These are phyloP conservation scores for Esteya vermicola DNA, from an alignment of 2,329 filamentous ascomycete species.

Conservation along the genomic window DNA sequence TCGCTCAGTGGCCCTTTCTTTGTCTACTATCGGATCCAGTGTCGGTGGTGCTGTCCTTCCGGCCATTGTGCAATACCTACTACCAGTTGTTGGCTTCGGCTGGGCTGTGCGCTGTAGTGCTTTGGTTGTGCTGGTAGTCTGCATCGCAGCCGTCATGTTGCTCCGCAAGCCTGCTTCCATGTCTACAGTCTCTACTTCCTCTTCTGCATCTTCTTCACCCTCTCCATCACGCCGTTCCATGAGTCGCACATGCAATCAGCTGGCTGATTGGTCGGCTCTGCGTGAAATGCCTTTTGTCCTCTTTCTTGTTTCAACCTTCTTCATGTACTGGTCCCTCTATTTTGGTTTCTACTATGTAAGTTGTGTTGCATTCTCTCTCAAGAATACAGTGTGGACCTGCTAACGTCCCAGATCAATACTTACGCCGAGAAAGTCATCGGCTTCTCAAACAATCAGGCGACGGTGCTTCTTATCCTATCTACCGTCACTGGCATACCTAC, in stretches of 20 bases:
- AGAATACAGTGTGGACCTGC: no score
- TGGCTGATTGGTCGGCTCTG: conserved; percentile 36
- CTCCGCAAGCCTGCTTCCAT: conserved; percentile 17
- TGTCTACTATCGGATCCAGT: conserved; percentile 45
- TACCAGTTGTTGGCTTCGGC: conserved; percentile 47
- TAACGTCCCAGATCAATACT: conserved; percentile 14
- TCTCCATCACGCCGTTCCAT: no score
- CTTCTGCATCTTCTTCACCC: background rate
- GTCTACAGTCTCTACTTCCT: background rate
- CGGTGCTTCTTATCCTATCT: conserved; percentile 40
- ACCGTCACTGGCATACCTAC: conserved; percentile 41
- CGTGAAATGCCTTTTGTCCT: conserved; percentile 29
- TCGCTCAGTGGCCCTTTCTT: conserved; percentile 41
- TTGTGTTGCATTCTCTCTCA: conserved; percentile 3
- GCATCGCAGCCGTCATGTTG: conserved; percentile 24
- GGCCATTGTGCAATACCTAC: conserved; percentile 38
- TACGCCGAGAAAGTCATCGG: conserved; percentile 22
- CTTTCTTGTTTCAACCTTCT: conserved; percentile 22
- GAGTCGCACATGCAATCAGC: conserved; percentile 18
- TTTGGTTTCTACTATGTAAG: conserved; percentile 35
- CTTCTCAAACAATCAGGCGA: conserved; percentile 32
- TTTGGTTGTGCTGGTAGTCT: conserved; percentile 39
- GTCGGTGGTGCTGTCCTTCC: conserved; percentile 52
- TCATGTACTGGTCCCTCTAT: conserved; percentile 36
- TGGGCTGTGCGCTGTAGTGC: conserved; percentile 50